Percentiles rank a stretch among this genome's conserved stretches.
Conservation (phyloP, 164 flowering plant species). For the Chimonanthus salicifolius region DNA sequence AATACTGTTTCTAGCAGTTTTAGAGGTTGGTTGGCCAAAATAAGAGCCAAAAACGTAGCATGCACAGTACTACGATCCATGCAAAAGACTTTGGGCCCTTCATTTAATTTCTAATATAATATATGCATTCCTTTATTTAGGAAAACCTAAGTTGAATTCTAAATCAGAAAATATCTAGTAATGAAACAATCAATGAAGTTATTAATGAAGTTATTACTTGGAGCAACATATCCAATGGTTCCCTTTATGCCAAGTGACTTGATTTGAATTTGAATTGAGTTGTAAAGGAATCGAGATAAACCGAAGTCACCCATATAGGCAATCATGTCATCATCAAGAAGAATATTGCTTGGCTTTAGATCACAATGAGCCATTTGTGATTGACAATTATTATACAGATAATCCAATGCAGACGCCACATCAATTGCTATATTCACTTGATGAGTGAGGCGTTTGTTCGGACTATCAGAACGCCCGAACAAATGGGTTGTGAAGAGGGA, state of each 20-base stretch:
- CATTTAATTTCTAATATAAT: not conserved
- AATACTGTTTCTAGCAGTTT: not conserved
- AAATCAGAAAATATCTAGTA: not conserved
- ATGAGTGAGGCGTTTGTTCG: not conserved
- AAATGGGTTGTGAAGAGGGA: no score
- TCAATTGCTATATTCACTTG: slow-evolving; percentile 4
- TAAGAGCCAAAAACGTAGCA: no score
- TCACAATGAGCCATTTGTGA: slow-evolving; percentile 3
- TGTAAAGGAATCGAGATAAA: slow-evolving; percentile 2
- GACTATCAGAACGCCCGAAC: no score
- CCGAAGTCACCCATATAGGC: slow-evolving; percentile 6
- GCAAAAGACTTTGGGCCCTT: not conserved
- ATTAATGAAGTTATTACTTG: slow-evolving; percentile 21
- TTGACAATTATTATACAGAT: not conserved
- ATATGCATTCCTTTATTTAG: not conserved
- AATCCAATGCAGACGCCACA: slow-evolving; percentile 4
- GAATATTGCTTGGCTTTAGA: slow-evolving; percentile 8
- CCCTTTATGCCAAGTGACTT: slow-evolving; percentile 8
- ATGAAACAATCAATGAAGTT: not conserved
- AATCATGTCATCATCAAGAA: not conserved
- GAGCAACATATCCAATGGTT: slow-evolving; percentile 22
- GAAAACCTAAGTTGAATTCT: not conserved
- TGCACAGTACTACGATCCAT: no score
- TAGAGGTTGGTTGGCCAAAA: not conserved
- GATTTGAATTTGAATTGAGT: not conserved